Evolutionary conservation across 176 grass and related monocot genomes (phyloP).

Genomic region (Ananas comosus): DNA sequence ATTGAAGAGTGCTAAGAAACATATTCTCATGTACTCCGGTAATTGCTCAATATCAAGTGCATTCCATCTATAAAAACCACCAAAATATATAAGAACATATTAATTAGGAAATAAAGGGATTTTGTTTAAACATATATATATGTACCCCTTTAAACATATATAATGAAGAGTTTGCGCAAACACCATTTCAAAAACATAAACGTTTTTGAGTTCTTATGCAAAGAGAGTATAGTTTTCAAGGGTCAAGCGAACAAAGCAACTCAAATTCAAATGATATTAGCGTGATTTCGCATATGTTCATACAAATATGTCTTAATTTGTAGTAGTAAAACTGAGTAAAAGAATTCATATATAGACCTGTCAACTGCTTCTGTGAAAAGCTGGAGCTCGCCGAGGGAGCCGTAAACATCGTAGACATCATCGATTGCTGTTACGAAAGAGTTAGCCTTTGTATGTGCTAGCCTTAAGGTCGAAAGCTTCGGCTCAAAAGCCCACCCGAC

Average conservation of each 20-base stretch:
- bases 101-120: background rate
- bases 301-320: too few relatives aligned
- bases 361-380: conserved; percentile 21
- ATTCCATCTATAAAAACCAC: conserved; percentile 18
- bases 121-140: too few relatives aligned
- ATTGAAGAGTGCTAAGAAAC: conserved; percentile 15
- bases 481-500: conserved; percentile 12
- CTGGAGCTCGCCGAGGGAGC: conserved; percentile 21
- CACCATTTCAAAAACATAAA: too few relatives aligned
- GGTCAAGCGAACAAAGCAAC: background rate
- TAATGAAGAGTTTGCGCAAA: too few relatives aligned
- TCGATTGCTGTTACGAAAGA: conserved; percentile 6
- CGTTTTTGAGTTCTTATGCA: too few relatives aligned
- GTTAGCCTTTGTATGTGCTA: background rate
- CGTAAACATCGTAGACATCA: conserved; percentile 24
- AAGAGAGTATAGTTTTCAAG: background rate
- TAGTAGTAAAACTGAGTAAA: background rate
- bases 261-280: background rate
- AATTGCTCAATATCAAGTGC: background rate
- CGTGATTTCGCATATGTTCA: too few relatives aligned
- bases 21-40: conserved; percentile 16
- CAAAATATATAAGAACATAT: background rate
- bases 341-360: background rate
- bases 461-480: background rate
- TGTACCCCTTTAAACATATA: too few relatives aligned